Evolutionary conservation across 2,329 filamentous ascomycete genomes (phyloP).

Genomic region (Ophiostoma angusticollis): DNA sequence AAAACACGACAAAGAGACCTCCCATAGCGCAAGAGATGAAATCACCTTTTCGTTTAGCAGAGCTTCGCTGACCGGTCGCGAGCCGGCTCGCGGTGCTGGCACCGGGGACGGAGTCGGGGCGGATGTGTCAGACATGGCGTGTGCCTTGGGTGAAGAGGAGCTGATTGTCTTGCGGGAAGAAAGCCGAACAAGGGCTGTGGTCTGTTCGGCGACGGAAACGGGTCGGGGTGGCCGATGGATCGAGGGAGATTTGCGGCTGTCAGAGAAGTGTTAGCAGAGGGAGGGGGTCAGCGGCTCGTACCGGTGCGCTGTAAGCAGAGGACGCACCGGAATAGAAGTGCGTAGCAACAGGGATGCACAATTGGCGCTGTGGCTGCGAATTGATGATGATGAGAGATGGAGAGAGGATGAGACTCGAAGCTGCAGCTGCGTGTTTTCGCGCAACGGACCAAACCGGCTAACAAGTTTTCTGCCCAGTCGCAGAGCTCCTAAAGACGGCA

Average conservation of each 20-base stretch:
- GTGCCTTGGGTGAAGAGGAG: neutral
- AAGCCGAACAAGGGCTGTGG: neutral
- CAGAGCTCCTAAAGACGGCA: too few relatives aligned
- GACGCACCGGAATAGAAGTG: too few relatives aligned
- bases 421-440: conserved; percentile 12
- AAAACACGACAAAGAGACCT: neutral
- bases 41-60: conserved; percentile 96
- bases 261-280: too few relatives aligned
- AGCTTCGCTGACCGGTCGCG: conserved; percentile 89
- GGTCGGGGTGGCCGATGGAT: too few relatives aligned
- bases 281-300: too few relatives aligned
- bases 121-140: conserved; percentile 41
- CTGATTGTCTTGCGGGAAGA: neutral
- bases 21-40: too few relatives aligned
- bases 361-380: too few relatives aligned
- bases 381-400: too few relatives aligned
- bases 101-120: conserved; percentile 39
- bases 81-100: conserved; percentile 47
- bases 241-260: too few relatives aligned
- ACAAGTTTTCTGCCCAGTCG: conserved; percentile 3
- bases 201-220: too few relatives aligned
- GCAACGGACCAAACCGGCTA: conserved; percentile 14
- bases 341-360: too few relatives aligned
- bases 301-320: too few relatives aligned
- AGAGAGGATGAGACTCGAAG: neutral